phyloP scores from a whole-genome alignment of 2,329 filamentous ascomycete genomes.

The Sphaerulina musiva region DNA sequence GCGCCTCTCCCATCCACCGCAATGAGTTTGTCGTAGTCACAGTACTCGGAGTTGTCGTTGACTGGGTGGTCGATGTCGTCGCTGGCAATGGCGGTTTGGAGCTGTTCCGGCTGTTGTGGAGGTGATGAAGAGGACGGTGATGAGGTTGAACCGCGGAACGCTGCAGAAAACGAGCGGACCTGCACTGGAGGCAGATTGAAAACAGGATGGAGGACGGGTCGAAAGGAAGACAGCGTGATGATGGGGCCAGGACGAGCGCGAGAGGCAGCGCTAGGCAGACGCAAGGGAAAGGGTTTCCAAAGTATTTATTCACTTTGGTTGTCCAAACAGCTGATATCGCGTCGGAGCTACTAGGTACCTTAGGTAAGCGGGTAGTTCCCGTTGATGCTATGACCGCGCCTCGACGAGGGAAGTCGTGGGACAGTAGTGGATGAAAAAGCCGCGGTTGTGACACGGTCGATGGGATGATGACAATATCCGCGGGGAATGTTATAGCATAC shows the following conservation, averaged over 20 bases:
- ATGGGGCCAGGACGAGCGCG: constrained; percentile 4
- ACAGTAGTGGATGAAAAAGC: neutral
- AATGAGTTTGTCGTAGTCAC: neutral
- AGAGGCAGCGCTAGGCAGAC: constrained; percentile 10
- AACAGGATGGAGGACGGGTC: constrained; percentile 13
- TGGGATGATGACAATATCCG: neutral
- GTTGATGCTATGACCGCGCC: neutral
- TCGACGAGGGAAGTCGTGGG: constrained; percentile 2
- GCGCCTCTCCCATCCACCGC: constrained; percentile 6
- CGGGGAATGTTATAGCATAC: no score
- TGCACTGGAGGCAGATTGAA: constrained; percentile 12
- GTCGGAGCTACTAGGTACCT: constrained; percentile 2
- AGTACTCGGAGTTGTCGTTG: constrained; percentile 6
- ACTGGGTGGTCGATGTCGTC: neutral
- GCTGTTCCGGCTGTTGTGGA: neutral
- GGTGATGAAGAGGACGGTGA: neutral
- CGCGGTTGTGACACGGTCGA: neutral
- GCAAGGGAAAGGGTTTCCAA: neutral
- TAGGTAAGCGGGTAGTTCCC: neutral
- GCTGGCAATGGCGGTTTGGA: constrained; percentile 4
- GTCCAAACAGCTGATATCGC: constrained; percentile 2
- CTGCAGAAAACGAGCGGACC: constrained; percentile 16
- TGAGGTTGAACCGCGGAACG: constrained; percentile 7
- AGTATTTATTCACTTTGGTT: neutral
- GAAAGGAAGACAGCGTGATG: constrained; percentile 7